Evolutionary conservation across 1,139 yeast genomes (phyloP), one percentile per base, ranked within the genome.

Genomic region (Debaryomycetaceae sp.): DNA sequence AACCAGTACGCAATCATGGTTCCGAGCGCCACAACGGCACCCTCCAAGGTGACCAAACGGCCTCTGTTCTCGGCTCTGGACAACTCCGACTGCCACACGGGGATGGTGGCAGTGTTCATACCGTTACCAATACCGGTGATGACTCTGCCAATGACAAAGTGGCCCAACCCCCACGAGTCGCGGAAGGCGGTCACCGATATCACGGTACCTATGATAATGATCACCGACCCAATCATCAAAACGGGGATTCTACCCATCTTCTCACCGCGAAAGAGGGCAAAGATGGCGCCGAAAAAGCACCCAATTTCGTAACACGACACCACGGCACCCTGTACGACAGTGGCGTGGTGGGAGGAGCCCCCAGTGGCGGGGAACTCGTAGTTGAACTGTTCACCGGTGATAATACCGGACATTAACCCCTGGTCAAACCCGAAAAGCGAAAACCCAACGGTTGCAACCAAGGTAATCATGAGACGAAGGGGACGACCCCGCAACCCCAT

Each of bases 101-200:
- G 94, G 37, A 83, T 78, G 22, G 89, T 80, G 18, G 89, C 82
- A 15, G 91, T 83, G 49, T 78, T 79, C 52, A 80, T 52, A 42
- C 94, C 94, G 42, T 80, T 79, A 44, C 94, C 94, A 25, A 79
- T 40, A 40, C 95, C 95, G n/a, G 86, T 74, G 26, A 82, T 59
- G 36, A 81, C 76, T 58, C 95, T 71, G 12, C 89, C 94, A 35
- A 80, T 61, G 27, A 82, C 75, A 34, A 83, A 75, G 46, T 82
- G 86, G 22, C 76, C 81, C 39, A 78, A 58, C 33, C 55, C 57
- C 36, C 36, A 33, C 12, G 15, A 12, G 18, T 26, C 25, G 48
- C 20, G 21, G 23, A 25, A 30, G n/a, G 89, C 66, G 35, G 77
- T 50, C n/a, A 71, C 61, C 17, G 85, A 81, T 35, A 83, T 64